phyloP scores from a whole-genome alignment of 2,329 filamentous ascomycete genomes.

The Alternaria sp. region DNA sequence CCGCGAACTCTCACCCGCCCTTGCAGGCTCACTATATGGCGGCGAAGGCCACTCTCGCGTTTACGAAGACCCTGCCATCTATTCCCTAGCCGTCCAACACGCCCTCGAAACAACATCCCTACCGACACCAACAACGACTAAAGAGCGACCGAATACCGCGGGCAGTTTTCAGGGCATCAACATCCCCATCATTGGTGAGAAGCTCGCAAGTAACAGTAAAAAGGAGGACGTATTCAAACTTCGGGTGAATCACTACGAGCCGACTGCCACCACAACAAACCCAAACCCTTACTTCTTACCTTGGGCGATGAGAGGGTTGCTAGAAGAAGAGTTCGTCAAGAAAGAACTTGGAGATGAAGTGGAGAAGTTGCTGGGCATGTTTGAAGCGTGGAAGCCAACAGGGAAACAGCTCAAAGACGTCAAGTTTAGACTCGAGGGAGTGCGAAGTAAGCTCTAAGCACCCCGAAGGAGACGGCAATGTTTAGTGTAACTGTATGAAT shows the following conservation, averaged over 20 bases:
- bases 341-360: constrained; percentile 80
- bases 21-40: constrained; percentile 88
- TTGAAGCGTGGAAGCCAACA: constrained; percentile 89
- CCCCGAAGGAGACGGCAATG: not conserved
- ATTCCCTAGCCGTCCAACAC: constrained; percentile 64
- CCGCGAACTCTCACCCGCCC: constrained; percentile 82
- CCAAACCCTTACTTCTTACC: constrained; percentile 90
- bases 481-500: not conserved
- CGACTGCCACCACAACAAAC: constrained; percentile 37
- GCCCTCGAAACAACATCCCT: constrained; percentile 55
- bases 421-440: constrained; percentile 89
- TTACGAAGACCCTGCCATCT: constrained; percentile 88
- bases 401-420: constrained; percentile 95
- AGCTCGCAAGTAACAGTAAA: constrained; percentile 14
- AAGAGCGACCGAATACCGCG: constrained; percentile 28
- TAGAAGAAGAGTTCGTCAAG: constrained; percentile 91
- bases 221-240: constrained; percentile 34
- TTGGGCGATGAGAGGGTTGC: constrained; percentile 91
- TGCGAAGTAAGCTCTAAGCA: constrained; percentile 76
- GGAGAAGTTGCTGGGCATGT: constrained; percentile 78
- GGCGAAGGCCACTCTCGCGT: constrained; percentile 93
- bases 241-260: constrained; percentile 43
- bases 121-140: constrained; percentile 26
- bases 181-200: constrained; percentile 39
- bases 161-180: constrained; percentile 39